phyloP scores from a whole-genome alignment of 1,284 basidiomycete species.

The Pisolithus thermaeus region DNA sequence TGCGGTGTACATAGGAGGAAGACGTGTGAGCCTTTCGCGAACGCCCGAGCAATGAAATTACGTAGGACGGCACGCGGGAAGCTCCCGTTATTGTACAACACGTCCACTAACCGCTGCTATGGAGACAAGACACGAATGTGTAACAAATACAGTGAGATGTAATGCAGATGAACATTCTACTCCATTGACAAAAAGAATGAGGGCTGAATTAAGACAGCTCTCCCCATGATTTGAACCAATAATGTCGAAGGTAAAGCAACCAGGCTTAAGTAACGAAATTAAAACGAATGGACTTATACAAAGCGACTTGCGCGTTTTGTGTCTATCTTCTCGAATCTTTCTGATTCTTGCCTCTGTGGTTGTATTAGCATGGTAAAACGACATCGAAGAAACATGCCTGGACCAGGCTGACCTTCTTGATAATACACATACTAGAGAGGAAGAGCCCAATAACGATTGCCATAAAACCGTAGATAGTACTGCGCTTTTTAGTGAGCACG shows the following conservation, averaged over 20 bases:
- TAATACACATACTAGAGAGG: slow-evolving; percentile 75
- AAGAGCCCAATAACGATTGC: slow-evolving; percentile 70
- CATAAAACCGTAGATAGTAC: slow-evolving; percentile 75
- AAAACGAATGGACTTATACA: slow-evolving; percentile 44
- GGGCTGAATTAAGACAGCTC: too few species aligned
- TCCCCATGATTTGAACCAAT: too few species aligned
- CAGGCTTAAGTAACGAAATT: background rate
- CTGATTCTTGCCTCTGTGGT: slow-evolving; percentile 64
- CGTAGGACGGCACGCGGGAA: too few species aligned
- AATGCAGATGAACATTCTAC: too few species aligned
- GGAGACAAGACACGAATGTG: too few species aligned
- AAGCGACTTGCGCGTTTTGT: slow-evolving; percentile 79
- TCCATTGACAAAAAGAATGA: too few species aligned
- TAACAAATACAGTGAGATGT: too few species aligned
- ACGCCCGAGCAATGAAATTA: too few species aligned
- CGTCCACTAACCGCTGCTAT: too few species aligned
- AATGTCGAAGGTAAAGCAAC: background rate
- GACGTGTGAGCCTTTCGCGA: too few species aligned
- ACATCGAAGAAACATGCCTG: background rate
- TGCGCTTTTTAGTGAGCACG: slow-evolving; percentile 15
- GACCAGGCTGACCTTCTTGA: slow-evolving; percentile 56
- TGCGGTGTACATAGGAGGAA: too few species aligned
- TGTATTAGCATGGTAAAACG: slow-evolving; percentile 10
- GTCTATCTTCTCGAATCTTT: slow-evolving; percentile 82
- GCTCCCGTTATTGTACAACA: too few species aligned